Conservation (phyloP, 2,329 filamentous ascomycete species). For the Cercospora beticola region DNA sequence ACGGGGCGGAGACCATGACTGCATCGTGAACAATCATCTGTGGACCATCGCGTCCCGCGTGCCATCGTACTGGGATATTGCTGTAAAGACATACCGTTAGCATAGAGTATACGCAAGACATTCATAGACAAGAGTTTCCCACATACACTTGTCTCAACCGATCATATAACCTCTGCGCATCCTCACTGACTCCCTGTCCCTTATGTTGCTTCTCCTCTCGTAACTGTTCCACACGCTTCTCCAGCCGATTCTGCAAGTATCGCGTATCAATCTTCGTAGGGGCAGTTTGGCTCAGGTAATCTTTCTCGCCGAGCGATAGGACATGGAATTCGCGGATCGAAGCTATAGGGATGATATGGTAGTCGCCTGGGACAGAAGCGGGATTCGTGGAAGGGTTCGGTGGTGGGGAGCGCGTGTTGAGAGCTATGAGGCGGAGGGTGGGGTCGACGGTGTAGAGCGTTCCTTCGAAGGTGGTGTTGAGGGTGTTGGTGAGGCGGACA, state of each 20-base stretch:
- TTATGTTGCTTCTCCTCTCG: conserved; percentile 59
- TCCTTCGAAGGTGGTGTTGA: conserved; percentile 57
- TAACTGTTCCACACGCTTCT: conserved; percentile 55
- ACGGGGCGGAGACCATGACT: conserved; percentile 59
- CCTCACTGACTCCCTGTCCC: conserved; percentile 60
- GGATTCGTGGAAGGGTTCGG: conserved; percentile 44
- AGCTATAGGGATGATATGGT: conserved; percentile 61
- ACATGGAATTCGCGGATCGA: conserved; percentile 60
- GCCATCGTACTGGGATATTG: conserved; percentile 56
- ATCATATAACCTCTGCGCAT: conserved; percentile 65
- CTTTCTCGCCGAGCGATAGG: conserved; percentile 43
- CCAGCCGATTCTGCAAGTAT: conserved; percentile 56
- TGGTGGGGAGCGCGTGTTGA: conserved; percentile 51
- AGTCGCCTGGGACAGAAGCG: conserved; percentile 48
- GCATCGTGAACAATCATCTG: conserved; percentile 62
- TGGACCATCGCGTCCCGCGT: conserved; percentile 41
- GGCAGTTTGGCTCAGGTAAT: conserved; percentile 44
- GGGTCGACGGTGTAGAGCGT: conserved; percentile 63
- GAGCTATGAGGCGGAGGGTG: conserved; percentile 60
- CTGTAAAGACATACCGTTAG: conserved; percentile 20
- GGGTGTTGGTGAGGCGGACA: conserved; percentile 52
- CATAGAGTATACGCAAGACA: no score
- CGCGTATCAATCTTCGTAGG: conserved; percentile 56
- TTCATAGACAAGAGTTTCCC: conserved; percentile 23
- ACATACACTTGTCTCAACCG: conserved; percentile 56